Percentiles rank a stretch among this genome's conserved stretches.
phyloP scores from a whole-genome alignment of 768 basidiomycete species.

The Naganishia vishniacii region DNA sequence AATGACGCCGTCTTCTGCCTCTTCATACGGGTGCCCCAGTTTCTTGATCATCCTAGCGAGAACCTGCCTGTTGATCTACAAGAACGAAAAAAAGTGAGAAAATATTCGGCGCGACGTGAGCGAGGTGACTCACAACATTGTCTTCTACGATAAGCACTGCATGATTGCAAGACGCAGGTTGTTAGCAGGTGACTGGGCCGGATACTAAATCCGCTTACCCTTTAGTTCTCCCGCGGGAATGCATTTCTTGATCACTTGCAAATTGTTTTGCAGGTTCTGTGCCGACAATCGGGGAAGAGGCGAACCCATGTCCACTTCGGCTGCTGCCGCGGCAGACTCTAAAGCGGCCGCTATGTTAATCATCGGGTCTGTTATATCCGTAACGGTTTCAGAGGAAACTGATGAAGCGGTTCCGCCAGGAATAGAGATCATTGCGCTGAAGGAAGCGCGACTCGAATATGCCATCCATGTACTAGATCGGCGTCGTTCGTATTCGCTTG shows the following conservation, averaged over 20 bases:
- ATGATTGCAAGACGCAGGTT: too few species aligned
- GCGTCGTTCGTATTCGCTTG: background rate
- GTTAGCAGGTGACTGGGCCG: too few species aligned
- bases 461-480: conserved; percentile 8
- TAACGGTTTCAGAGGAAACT: background rate
- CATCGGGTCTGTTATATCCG: background rate
- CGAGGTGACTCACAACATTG: background rate
- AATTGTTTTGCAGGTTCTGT: background rate
- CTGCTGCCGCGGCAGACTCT: background rate
- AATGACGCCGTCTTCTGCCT: conserved; percentile 10
- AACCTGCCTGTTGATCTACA: conserved; percentile 6
- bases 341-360: too few species aligned
- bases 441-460: background rate
- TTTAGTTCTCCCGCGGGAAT: conserved; percentile 8
- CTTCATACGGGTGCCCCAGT: conserved; percentile 11
- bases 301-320: background rate
- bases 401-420: background rate
- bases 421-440: background rate
- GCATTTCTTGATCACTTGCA: background rate
- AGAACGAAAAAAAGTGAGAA: background rate
- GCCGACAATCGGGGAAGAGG: background rate
- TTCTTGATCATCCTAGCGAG: conserved; percentile 17
- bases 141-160: conserved; percentile 13
- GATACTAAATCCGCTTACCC: background rate
- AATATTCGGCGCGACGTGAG: background rate